phyloP scores from a whole-genome alignment of 371 early-diverging fungal species.

The Mucor racemosus region DNA sequence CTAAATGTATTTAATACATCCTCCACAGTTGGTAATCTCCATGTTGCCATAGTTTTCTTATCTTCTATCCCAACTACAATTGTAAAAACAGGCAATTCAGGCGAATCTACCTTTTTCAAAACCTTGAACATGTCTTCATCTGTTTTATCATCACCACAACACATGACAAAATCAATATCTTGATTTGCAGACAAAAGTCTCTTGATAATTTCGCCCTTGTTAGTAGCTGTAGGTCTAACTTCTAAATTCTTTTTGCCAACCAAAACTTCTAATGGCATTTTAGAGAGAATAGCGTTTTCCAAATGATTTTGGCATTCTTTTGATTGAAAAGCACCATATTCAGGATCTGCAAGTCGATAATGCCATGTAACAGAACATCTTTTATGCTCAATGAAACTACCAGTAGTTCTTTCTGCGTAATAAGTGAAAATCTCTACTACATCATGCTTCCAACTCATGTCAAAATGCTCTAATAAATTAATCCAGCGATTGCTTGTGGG shows the following conservation, averaged over 20 bases:
- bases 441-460: constrained; percentile 87
- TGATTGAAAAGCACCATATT: constrained; percentile 83
- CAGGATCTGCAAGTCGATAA: constrained; percentile 88
- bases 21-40: constrained; percentile 70
- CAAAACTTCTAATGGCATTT: constrained; percentile 92
- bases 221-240: constrained; percentile 80
- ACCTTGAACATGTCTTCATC: constrained; percentile 94
- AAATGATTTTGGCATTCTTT: constrained; percentile 93
- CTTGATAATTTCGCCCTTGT: constrained; percentile 95
- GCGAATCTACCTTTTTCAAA: constrained; percentile 44
- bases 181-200: constrained; percentile 65
- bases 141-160: constrained; percentile 94
- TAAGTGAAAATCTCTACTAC: constrained; percentile 87
- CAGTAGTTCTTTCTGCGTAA: constrained; percentile 90
- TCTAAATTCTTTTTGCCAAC: constrained; percentile 97
- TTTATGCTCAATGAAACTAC: constrained; percentile 86
- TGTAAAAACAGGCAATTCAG: constrained; percentile 58
- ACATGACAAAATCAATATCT: constrained; percentile 82
- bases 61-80: constrained; percentile 76
- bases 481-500: constrained; percentile 69
- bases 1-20: constrained; percentile 33
- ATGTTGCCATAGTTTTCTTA: constrained; percentile 73
- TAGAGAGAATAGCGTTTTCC: constrained; percentile 84
- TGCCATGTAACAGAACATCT: constrained; percentile 89
- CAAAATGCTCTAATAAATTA: constrained; percentile 79